phyloP scores from a whole-genome alignment of 2,329 filamentous ascomycete species.

The Aphanocladium album region DNA sequence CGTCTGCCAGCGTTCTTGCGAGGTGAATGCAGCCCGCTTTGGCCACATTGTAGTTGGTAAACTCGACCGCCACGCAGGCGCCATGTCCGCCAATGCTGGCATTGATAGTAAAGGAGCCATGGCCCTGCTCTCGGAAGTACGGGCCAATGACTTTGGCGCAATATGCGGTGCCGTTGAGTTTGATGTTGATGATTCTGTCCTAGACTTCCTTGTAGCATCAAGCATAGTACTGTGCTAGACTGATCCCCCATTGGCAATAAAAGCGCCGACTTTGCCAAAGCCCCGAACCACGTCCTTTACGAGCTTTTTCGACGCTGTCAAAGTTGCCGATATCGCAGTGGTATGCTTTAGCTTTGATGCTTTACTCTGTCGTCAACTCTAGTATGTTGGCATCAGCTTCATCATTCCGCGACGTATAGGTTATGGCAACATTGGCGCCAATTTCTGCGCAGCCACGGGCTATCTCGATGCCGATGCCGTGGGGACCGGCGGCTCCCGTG shows the following conservation, averaged over 20 bases:
- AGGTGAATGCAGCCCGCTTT: slow-evolving; percentile 45
- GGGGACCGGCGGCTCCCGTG: slow-evolving; percentile 58
- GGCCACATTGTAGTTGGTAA: slow-evolving; percentile 56
- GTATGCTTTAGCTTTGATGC: slow-evolving; percentile 53
- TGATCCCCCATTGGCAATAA: slow-evolving; percentile 67
- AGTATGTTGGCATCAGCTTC: slow-evolving; percentile 56
- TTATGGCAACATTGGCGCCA: slow-evolving; percentile 61
- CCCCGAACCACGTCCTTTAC: slow-evolving; percentile 60
- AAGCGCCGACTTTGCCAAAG: slow-evolving; percentile 65
- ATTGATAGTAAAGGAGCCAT: slow-evolving; percentile 58
- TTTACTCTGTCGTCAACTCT: slow-evolving; percentile 57
- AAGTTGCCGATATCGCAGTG: slow-evolving; percentile 45
- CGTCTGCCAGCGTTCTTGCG: slow-evolving; percentile 44
- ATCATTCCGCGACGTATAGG: slow-evolving; percentile 60
- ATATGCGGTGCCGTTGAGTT: slow-evolving; percentile 63
- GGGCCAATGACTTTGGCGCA: slow-evolving; percentile 54
- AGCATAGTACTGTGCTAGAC: slow-evolving; percentile 63
- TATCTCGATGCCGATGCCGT: slow-evolving; percentile 60
- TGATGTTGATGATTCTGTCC: slow-evolving; percentile 49
- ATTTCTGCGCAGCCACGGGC: slow-evolving; percentile 60
- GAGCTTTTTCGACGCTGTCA: slow-evolving; percentile 42
- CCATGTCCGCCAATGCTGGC: slow-evolving; percentile 62
- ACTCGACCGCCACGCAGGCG: slow-evolving; percentile 60
- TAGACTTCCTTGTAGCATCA: slow-evolving; percentile 61
- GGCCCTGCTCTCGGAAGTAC: slow-evolving; percentile 55